Conservation (phyloP, 306 rosid species). For the Castanea mollissima region DNA sequence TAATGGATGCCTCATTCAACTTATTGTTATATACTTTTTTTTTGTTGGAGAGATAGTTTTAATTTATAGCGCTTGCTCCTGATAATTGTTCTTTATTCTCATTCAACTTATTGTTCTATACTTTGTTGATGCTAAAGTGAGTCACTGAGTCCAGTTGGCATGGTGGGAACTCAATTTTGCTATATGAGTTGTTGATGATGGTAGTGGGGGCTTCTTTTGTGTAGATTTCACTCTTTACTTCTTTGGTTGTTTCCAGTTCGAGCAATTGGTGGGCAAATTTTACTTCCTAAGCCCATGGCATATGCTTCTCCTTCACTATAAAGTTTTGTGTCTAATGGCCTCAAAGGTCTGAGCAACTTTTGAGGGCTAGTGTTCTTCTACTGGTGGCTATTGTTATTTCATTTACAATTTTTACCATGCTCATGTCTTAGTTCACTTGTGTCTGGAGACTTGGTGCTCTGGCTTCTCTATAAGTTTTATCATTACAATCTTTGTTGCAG, state of each 20-base stretch:
- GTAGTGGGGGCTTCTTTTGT: not conserved
- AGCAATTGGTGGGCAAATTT: not conserved
- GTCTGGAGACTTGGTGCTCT: too few species aligned
- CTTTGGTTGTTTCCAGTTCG: not conserved
- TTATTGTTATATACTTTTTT: too few species aligned
- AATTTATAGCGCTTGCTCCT: too few species aligned
- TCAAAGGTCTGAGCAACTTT: not conserved
- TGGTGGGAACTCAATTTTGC: not conserved
- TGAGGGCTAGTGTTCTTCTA: not conserved
- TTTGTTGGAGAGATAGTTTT: too few species aligned
- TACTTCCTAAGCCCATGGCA: not conserved
- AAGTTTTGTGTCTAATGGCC: not conserved
- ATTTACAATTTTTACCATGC: not conserved
- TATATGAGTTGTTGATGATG: not conserved
- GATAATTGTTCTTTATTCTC: too few species aligned
- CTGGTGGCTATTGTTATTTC: not conserved
- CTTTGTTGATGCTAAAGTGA: not conserved
- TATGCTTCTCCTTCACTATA: not conserved
- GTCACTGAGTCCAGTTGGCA: not conserved
- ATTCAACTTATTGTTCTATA: too few species aligned
- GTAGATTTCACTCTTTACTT: not conserved
- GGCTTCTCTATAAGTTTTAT: too few species aligned
- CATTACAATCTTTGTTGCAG: too few species aligned
- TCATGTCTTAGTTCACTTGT: not conserved
- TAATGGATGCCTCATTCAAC: too few species aligned